Evolutionary conservation across 768 basidiomycete species (phyloP).

Genomic region (Lactarius sanguifluus): DNA sequence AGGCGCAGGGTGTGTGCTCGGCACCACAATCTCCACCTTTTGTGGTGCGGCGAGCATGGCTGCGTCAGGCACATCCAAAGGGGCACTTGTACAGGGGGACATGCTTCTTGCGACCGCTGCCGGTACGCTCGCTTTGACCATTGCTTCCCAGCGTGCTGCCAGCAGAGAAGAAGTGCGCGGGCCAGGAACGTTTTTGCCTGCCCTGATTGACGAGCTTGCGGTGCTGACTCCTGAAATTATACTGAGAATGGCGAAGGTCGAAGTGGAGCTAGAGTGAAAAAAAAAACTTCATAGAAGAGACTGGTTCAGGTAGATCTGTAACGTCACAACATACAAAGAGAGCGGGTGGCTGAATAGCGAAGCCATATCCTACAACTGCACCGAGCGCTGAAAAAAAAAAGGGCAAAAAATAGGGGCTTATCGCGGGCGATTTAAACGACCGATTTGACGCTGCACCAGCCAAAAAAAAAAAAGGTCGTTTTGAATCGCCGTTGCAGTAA

Average conservation of each 20-base stretch:
- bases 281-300: background rate
- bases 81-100: conserved; percentile 65
- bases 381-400: background rate
- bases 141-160: conserved; percentile 63
- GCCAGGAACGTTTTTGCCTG: conserved; percentile 63
- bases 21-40: conserved; percentile 75
- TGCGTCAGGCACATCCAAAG: conserved; percentile 36
- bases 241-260: conserved; percentile 19
- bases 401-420: no score
- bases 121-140: conserved; percentile 64
- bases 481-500: no score
- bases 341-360: background rate
- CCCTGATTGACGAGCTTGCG: conserved; percentile 62
- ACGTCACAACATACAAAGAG: background rate
- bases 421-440: no score
- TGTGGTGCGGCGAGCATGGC: conserved; percentile 64
- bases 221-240: conserved; percentile 43
- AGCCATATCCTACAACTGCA: background rate
- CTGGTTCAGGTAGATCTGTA: background rate
- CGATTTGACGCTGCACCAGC: no score
- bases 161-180: conserved; percentile 53
- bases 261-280: conserved; percentile 22
- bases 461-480: no score
- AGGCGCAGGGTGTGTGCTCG: conserved; percentile 85
- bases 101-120: conserved; percentile 74